Evolutionary conservation across 2,329 filamentous ascomycete genomes (phyloP).

Genomic region (Neofusicoccum ribis): DNA sequence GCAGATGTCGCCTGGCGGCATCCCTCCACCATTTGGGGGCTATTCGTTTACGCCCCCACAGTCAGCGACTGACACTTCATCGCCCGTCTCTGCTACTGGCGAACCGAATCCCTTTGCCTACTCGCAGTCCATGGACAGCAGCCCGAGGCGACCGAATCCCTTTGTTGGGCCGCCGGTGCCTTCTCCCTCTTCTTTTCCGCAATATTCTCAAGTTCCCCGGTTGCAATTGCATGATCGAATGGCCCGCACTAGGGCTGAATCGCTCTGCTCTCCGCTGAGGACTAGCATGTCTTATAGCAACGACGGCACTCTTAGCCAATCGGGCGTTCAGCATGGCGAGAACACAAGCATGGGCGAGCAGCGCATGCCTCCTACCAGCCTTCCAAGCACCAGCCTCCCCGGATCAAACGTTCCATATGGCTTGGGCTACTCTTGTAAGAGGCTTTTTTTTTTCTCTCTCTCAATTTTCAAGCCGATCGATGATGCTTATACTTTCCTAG

Average conservation of each 20-base stretch:
- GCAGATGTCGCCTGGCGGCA: conserved; percentile 65
- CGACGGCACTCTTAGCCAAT: conserved; percentile 20
- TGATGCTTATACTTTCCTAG: conserved; percentile 22
- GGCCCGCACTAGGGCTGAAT: conserved; percentile 44
- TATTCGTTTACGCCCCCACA: conserved; percentile 64
- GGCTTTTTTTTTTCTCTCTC: background rate
- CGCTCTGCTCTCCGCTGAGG: conserved; percentile 46
- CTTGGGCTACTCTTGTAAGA: conserved; percentile 40
- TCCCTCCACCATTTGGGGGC: conserved; percentile 67
- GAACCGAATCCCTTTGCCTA: conserved; percentile 44
- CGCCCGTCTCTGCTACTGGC: conserved; percentile 44
- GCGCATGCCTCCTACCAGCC: conserved; percentile 2
- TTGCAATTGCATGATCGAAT: conserved; percentile 46
- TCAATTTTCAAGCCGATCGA: too few relatives aligned
- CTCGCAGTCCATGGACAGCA: conserved; percentile 35
- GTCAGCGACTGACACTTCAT: conserved; percentile 49
- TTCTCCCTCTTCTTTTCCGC: conserved; percentile 24
- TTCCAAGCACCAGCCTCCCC: conserved; percentile 23
- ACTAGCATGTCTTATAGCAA: conserved; percentile 48
- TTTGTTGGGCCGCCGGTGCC: conserved; percentile 26
- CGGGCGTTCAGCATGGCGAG: background rate
- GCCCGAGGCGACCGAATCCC: conserved; percentile 40
- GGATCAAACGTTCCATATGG: conserved; percentile 39
- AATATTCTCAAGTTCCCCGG: conserved; percentile 41
- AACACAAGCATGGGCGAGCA: conserved; percentile 1